Evolutionary conservation across 805 yeast genomes (phyloP).

Genomic region (Wickerhamiella australiensis): DNA sequence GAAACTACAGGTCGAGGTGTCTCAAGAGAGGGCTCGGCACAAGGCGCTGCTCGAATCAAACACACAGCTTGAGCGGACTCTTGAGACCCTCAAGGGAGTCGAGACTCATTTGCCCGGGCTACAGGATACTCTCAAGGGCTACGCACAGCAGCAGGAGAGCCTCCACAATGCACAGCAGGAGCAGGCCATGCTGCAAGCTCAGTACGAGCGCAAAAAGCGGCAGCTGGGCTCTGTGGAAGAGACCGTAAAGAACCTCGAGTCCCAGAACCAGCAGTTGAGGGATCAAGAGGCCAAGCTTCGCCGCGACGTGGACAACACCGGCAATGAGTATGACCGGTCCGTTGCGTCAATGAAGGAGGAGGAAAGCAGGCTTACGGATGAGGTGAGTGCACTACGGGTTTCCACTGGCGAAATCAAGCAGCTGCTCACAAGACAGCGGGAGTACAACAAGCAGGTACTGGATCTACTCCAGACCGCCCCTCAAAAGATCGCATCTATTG

Average conservation of each 20-base stretch:
- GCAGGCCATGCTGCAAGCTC: not conserved
- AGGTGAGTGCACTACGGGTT: not conserved
- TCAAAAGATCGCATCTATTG: not conserved
- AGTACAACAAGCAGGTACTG: not conserved
- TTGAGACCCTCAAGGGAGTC: not conserved
- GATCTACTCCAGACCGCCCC: not conserved
- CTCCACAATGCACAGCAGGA: not conserved
- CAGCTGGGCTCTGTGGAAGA: not conserved
- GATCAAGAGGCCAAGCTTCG: not conserved
- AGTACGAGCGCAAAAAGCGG: not conserved
- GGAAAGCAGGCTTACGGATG: not conserved
- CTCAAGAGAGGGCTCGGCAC: not conserved
- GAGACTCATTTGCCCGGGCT: not conserved
- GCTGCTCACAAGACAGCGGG: not conserved
- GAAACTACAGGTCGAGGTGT: not conserved
- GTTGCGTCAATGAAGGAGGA: not conserved
- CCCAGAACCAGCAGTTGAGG: not conserved
- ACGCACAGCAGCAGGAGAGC: not conserved
- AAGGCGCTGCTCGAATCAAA: not conserved
- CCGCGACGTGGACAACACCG: not conserved
- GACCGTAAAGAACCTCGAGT: not conserved
- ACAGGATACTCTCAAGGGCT: not conserved
- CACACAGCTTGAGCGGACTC: not conserved
- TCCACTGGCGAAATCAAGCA: not conserved
- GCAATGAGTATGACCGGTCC: not conserved